Evolutionary conservation across 768 basidiomycete genomes (phyloP).

Genomic region (Collybia sp.): DNA sequence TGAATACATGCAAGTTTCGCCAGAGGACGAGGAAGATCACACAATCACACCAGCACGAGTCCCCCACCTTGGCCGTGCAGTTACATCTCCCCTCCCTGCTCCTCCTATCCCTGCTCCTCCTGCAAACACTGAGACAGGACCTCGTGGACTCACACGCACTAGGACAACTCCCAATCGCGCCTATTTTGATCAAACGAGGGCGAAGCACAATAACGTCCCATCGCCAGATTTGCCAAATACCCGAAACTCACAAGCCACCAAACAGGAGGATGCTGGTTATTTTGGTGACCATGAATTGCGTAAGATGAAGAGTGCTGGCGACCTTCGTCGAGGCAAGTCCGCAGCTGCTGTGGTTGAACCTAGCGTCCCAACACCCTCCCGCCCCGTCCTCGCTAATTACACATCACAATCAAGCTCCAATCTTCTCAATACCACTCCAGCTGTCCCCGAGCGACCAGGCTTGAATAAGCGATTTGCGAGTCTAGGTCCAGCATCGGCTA

Average conservation of each 20-base stretch:
- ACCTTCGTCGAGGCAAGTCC: constrained; percentile 50
- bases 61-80: constrained; percentile 42
- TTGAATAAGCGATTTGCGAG: constrained; percentile 63
- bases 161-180: constrained; percentile 70
- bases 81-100: constrained; percentile 41
- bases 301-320: constrained; percentile 86
- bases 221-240: constrained; percentile 17
- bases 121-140: background rate
- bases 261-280: constrained; percentile 35
- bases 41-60: constrained; percentile 65
- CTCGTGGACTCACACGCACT: constrained; percentile 58
- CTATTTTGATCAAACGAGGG: constrained; percentile 40
- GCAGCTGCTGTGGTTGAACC: constrained; percentile 21
- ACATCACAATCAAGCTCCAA: constrained; percentile 71
- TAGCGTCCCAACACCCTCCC: constrained; percentile 25
- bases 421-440: constrained; percentile 36
- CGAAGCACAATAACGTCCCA: constrained; percentile 21
- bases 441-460: constrained; percentile 28
- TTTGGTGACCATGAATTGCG: constrained; percentile 58
- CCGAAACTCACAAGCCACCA: constrained; percentile 13
- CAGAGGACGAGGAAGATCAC: constrained; percentile 64
- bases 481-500: constrained; percentile 50
- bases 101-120: constrained; percentile 17
- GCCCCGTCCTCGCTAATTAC: constrained; percentile 42
- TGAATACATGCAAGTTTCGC: constrained; percentile 14